Evolutionary conservation across 2,329 filamentous ascomycete genomes (phyloP).

Genomic region (Clarireedia sp.): DNA sequence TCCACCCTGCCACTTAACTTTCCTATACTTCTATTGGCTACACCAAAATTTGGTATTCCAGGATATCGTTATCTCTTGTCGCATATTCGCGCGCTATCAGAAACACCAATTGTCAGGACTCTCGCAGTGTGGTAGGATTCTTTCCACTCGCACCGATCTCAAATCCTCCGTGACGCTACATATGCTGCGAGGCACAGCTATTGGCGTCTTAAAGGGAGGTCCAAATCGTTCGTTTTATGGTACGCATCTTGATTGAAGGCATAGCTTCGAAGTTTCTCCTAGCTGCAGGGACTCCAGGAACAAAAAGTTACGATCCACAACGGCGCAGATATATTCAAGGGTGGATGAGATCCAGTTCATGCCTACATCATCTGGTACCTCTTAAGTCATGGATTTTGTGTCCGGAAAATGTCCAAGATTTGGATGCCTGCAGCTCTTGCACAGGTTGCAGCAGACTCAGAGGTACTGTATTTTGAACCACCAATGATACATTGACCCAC

Average conservation of each 20-base stretch:
- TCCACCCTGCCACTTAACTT: neutral
- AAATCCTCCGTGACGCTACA: neutral
- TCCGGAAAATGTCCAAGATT: neutral
- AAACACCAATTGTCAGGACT: neutral
- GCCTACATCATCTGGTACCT: slow-evolving; percentile 1
- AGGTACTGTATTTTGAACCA: too few species aligned
- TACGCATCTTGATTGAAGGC: neutral
- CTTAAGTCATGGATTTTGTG: neutral
- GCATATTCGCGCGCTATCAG: slow-evolving; percentile 1
- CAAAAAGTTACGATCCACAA: slow-evolving; percentile 1
- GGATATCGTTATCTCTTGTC: neutral
- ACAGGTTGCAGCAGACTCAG: neutral
- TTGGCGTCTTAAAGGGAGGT: neutral
- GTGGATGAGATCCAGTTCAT: neutral
- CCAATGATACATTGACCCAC: neutral
- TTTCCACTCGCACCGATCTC: neutral
- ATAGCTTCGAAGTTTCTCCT: neutral
- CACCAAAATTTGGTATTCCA: neutral
- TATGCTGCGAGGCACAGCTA: neutral
- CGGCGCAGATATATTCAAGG: neutral
- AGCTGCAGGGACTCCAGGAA: slow-evolving; percentile 9
- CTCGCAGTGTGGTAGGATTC: neutral
- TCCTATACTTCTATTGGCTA: neutral
- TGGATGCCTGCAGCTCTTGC: neutral
- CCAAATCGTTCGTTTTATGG: neutral